A percentile compares a stretch with the other conserved stretches of the same genome.
Evolutionary conservation across 495 filamentous ascomycete genomes (phyloP).

Genomic region (Xylaria cubensis): DNA sequence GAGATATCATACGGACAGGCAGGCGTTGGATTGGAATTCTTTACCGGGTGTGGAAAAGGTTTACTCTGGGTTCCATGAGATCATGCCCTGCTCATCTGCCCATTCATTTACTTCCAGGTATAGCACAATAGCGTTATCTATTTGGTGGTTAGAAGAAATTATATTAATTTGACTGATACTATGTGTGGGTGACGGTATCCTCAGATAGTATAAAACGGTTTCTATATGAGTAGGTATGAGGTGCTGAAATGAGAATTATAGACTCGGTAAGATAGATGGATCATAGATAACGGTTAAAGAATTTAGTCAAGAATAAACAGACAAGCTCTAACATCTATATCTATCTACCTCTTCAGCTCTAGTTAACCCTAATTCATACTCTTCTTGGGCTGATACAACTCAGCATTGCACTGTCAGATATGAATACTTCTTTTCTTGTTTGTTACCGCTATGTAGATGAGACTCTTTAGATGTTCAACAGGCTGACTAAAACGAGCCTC

Average conservation of each 20-base stretch:
- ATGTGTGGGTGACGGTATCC: neutral
- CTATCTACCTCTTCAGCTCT: no score
- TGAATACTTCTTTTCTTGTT: neutral
- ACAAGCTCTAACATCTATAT: no score
- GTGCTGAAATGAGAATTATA: neutral
- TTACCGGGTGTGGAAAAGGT: slow-evolving; percentile 1
- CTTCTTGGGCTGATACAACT: neutral
- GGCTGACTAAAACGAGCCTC: neutral
- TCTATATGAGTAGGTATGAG: neutral
- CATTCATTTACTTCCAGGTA: neutral
- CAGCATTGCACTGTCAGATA: neutral
- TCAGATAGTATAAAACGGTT: neutral
- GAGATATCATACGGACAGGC: neutral
- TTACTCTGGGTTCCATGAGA: neutral
- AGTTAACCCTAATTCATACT: neutral
- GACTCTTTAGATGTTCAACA: no score
- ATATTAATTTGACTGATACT: neutral
- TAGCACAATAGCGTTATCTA: neutral
- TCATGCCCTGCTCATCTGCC: neutral
- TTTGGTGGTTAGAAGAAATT: neutral
- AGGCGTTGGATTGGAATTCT: neutral
- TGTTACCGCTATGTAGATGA: neutral
- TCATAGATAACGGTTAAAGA: no score
- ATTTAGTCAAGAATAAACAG: no score
- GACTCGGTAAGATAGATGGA: neutral